Percentiles rank a stretch among this genome's conserved stretches.
Evolutionary conservation across 192 early-diverging fungal species (phyloP).

Genomic region (Mortierella claussenii): DNA sequence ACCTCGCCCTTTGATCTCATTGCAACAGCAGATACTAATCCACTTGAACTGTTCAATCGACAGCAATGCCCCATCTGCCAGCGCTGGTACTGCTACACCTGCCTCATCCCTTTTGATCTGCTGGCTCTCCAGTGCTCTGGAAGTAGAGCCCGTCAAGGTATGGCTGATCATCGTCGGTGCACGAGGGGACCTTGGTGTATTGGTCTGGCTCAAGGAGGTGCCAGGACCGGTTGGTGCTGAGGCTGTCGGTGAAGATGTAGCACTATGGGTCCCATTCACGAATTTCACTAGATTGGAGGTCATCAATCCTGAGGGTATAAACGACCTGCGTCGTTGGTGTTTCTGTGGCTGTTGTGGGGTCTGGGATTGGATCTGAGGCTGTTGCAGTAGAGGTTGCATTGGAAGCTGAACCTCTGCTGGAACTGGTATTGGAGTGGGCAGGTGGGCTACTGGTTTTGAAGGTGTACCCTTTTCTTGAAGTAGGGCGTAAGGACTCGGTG

Average conservation of each 20-base stretch:
- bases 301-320: constrained; percentile 28
- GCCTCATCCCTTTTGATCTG: no score
- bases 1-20: constrained; percentile 45
- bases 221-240: not conserved
- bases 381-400: not conserved
- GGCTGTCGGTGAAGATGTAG: constrained; percentile 1
- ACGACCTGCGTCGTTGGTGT: constrained; percentile 32
- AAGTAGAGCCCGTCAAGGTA: no score
- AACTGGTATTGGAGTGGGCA: not conserved
- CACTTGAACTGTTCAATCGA: constrained; percentile 50
- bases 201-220: not conserved
- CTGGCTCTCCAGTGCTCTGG: no score
- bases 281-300: constrained; percentile 45
- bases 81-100: no score
- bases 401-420: not conserved
- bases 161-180: not conserved
- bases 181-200: constrained; percentile 2
- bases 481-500: no score
- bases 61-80: not conserved
- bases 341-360: constrained; percentile 15
- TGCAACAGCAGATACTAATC: constrained; percentile 26
- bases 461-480: not conserved
- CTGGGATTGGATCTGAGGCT: no score
- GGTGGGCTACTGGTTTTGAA: not conserved
- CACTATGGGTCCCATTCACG: constrained; percentile 12